phyloP scores from a whole-genome alignment of 305 asterid genomes.

The Solanum chacoense region DNA sequence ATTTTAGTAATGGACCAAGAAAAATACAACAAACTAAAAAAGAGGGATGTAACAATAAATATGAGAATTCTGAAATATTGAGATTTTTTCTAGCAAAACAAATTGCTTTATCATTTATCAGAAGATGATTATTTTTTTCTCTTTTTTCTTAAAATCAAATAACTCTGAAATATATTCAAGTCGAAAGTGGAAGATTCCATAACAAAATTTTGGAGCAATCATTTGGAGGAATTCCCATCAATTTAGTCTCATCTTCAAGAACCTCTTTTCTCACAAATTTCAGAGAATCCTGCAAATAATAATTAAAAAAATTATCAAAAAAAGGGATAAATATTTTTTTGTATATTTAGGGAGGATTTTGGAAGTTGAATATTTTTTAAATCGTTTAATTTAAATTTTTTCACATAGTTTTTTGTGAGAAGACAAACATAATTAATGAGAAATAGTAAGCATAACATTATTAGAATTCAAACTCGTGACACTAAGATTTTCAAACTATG shows the following conservation, averaged over 20 bases:
- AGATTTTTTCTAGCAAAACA: background rate
- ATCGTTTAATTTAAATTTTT: background rate
- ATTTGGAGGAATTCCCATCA: conserved; percentile 51
- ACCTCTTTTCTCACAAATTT: conserved; percentile 58
- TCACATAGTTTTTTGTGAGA: background rate
- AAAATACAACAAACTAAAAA: background rate
- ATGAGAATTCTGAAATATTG: background rate
- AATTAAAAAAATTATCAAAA: background rate
- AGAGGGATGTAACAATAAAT: background rate
- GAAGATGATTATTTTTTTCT: background rate
- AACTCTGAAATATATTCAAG: background rate
- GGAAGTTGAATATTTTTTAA: background rate
- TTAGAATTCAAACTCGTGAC: background rate
- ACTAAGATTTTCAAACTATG: no score
- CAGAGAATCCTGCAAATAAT: conserved; percentile 40
- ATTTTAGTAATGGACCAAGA: background rate
- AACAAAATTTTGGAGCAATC: conserved; percentile 53
- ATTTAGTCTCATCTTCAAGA: conserved; percentile 62
- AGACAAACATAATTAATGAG: no score
- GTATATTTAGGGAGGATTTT: background rate
- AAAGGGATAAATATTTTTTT: background rate
- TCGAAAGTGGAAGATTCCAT: conserved; percentile 40
- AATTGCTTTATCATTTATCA: background rate
- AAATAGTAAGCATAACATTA: no score
- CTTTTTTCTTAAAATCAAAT: background rate